phyloP scores from a whole-genome alignment of 2,329 filamentous ascomycete species.

The Cercospora nicotianae region DNA sequence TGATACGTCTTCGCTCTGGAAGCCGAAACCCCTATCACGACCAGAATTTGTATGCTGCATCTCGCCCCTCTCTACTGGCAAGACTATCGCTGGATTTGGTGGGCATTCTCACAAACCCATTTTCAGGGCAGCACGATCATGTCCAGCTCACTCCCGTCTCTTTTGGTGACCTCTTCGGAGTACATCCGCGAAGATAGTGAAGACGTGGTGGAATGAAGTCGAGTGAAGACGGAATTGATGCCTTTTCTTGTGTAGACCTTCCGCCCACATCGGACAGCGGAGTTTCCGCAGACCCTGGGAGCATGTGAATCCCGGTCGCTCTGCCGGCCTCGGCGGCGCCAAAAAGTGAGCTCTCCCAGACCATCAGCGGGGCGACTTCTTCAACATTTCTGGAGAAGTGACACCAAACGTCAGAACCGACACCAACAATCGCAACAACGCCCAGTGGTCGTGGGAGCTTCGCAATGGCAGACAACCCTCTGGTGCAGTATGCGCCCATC shows the following conservation, averaged over 20 bases:
- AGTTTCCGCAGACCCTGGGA: neutral
- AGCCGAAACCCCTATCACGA: neutral
- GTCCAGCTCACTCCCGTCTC: too few species aligned
- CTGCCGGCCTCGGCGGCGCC: slow-evolving; percentile 1
- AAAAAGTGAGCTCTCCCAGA: slow-evolving; percentile 1
- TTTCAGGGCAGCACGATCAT: neutral
- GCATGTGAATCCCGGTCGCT: neutral
- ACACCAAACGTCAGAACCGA: neutral
- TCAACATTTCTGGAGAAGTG: neutral
- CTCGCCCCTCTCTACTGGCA: neutral
- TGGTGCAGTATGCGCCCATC: slow-evolving; percentile 16
- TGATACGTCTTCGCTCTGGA: neutral
- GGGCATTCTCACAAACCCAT: neutral
- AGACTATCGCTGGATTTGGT: neutral
- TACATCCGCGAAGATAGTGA: neutral
- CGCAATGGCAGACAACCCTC: slow-evolving; percentile 13
- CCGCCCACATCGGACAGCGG: neutral
- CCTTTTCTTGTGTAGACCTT: slow-evolving; percentile 1
- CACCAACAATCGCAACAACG: neutral
- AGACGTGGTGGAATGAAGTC: neutral
- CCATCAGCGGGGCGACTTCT: neutral
- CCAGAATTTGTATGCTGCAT: neutral
- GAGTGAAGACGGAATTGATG: slow-evolving; percentile 10
- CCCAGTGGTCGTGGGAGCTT: neutral
- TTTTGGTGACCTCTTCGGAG: neutral